Conservation (phyloP, 192 early-diverging fungal genomes). For the Backusella macrospora region DNA sequence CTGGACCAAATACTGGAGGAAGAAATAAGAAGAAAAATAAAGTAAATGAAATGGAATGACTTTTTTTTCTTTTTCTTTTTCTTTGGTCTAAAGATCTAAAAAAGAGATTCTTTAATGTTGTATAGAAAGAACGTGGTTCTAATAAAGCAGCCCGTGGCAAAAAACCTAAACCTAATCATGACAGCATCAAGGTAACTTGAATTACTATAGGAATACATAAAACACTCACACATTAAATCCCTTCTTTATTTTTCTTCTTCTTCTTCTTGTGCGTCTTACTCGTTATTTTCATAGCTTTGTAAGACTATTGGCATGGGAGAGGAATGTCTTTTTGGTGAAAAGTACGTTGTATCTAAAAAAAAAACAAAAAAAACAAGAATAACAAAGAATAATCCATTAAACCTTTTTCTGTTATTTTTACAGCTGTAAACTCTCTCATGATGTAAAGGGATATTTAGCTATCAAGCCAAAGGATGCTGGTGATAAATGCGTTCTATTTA, state of each 20-base stretch:
- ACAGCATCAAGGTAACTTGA: slow-evolving; percentile 27
- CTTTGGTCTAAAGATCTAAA: background rate
- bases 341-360: background rate
- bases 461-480: slow-evolving; percentile 77
- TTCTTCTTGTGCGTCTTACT: background rate
- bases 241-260: background rate
- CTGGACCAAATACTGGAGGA: background rate
- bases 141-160: slow-evolving; percentile 30
- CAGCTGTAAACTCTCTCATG: slow-evolving; percentile 79
- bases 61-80: no score
- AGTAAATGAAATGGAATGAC: background rate
- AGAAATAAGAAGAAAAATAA: background rate
- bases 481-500: slow-evolving; percentile 66
- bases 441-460: slow-evolving; percentile 69
- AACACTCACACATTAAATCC: no score
- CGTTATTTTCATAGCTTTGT: slow-evolving; percentile 47
- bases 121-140: slow-evolving; percentile 13
- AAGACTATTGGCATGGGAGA: slow-evolving; percentile 44
- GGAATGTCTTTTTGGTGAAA: slow-evolving; percentile 52
- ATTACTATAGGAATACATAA: background rate
- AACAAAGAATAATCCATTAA: background rate
- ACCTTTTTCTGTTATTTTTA: background rate
- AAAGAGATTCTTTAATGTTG: no score
- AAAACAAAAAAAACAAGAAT: background rate
- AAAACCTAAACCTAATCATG: slow-evolving; percentile 23